Base-by-base conservation (phyloP, 345 rosid genomes). In the Hypericum androsaemum region DNA sequence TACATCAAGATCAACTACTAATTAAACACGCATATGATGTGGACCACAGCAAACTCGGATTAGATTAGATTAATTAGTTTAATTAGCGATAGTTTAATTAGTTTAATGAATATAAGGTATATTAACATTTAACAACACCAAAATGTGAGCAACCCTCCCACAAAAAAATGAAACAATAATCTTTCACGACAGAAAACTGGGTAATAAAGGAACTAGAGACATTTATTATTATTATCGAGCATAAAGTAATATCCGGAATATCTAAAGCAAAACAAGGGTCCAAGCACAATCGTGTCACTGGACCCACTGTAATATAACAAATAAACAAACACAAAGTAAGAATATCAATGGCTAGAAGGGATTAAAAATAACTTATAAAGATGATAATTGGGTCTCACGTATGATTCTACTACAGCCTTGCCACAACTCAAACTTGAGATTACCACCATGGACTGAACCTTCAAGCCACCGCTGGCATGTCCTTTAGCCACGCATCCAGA, bases 401-500 rank as follows among this genome's bases (percentile, higher is more conserved):
- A 42, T 50, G 46, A 41, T 47, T 63, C 64, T 37, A 61, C 58
- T 37, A 41, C 58, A 44, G 39, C 54, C 63, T 22, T 12, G 16
- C 10, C 43, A 6, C 47, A 14, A 12, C 5, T 57, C 39, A 43
- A 37, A 13, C 41, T 37, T 50, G 57, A 63, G 51, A 7, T 56
- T 52, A 56, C 37, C 61, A 49, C 11, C 48, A 54, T 0, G 14
- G 6, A 5, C 7, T 43, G 14, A 43, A 43, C 12, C 9, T 28
- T 51, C 46, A 64, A 10, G 62, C 68, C 51, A 64, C 47, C 10
- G 62, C 62, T 38, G 62, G 68, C 68, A 64, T 64, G 53, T 57
- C 68, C 63, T 64, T 64, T 43, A 64, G 32, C 68, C 68, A 64
- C 32, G 57, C 39, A 57, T 64, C 68, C 43, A 64, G 35, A 12